These are phyloP conservation scores for Eleusine indica DNA, from an alignment of 176 grass and related monocot genomes.

Conservation along the genomic window DNA sequence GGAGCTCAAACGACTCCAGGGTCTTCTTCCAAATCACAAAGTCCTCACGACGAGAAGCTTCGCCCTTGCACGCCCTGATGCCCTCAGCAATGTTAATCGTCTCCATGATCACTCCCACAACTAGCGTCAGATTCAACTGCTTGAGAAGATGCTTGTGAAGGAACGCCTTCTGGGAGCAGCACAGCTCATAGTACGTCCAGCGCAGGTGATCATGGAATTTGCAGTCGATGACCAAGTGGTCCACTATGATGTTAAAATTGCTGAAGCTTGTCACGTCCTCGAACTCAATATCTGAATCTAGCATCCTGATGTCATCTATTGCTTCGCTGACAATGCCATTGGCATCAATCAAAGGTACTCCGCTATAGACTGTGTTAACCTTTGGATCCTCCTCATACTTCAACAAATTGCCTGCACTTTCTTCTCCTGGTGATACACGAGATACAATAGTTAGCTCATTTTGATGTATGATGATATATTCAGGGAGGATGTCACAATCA, in stretches of 20 bases:
- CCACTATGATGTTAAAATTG: slow-evolving; percentile 41
- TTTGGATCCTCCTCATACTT: slow-evolving; percentile 15
- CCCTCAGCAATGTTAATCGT: slow-evolving; percentile 39
- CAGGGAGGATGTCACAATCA: background rate
- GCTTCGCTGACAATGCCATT: background rate
- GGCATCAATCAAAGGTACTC: slow-evolving; percentile 5
- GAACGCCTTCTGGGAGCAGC: slow-evolving; percentile 40
- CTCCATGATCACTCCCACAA: slow-evolving; percentile 50
- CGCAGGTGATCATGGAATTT: slow-evolving; percentile 24
- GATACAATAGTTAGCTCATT: slow-evolving; percentile 4
- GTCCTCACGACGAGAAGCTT: background rate
- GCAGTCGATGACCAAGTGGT: slow-evolving; percentile 45
- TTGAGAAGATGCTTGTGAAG: slow-evolving; percentile 46
- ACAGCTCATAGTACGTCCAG: slow-evolving; percentile 51
- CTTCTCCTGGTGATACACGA: slow-evolving; percentile 12
- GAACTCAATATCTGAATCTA: slow-evolving; percentile 31
- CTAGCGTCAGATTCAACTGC: slow-evolving; percentile 32
- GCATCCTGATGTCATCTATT: slow-evolving; percentile 37
- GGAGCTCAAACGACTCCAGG: slow-evolving; percentile 37
- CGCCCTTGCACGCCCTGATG: slow-evolving; percentile 27
- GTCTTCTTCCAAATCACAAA: slow-evolving; percentile 51
- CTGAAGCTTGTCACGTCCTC: background rate
- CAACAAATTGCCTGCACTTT: background rate
- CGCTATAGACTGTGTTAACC: background rate
- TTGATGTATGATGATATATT: background rate